Evolutionary conservation across 371 early-diverging fungal genomes (phyloP), one percentile per base, ranked within the genome.

Genomic region (Haplosporangium sp.): DNA sequence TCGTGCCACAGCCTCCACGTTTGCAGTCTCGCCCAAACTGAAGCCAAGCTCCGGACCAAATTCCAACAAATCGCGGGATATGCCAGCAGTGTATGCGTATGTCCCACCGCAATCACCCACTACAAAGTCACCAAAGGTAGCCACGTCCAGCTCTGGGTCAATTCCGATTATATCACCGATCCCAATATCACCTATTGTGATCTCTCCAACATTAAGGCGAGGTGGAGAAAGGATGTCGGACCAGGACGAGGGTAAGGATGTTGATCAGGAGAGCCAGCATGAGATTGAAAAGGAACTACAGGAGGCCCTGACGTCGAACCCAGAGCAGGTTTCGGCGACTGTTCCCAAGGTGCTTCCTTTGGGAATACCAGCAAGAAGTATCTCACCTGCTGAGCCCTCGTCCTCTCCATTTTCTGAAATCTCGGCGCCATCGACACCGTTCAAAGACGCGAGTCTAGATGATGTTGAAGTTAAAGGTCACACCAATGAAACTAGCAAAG

Each of bases 1-100:
- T 47, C 64, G 69, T 7, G 80, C 80, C 3, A 80, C 80, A 23
- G 80, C 80, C 5, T 73, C 73, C 0, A 80, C 80, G 5, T 80
- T 80, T 65, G 73, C 69, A 3, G 55, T 80, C 51, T 66, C 70
- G 4, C 62, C 75, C 6, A 62, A 55, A 38, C 59, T 21, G 18
- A 50, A 50, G 20, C 50, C 50, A 18, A 5, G 29, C 29, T 29
- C 20, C 16, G 20, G 20, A n/a, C 18, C 50, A 9, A 50, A 50
- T 50, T 29, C 29, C 4, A 29, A 29, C 29, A 29, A 29, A 29
- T 29, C 29, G 29, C 50, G 18, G 18, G 50, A 9, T 18, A n/a
- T 50, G 50, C 47, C 48, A 11, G 45, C 23, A 18, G 8, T 45
- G n/a, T 47, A 58, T n/a, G 51, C 66, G 12, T 57, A 65, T 59